Evolutionary conservation across 495 filamentous ascomycete genomes (phyloP), one percentile per base, ranked within the genome.

Genomic region (Aspergillus nanangensis): DNA sequence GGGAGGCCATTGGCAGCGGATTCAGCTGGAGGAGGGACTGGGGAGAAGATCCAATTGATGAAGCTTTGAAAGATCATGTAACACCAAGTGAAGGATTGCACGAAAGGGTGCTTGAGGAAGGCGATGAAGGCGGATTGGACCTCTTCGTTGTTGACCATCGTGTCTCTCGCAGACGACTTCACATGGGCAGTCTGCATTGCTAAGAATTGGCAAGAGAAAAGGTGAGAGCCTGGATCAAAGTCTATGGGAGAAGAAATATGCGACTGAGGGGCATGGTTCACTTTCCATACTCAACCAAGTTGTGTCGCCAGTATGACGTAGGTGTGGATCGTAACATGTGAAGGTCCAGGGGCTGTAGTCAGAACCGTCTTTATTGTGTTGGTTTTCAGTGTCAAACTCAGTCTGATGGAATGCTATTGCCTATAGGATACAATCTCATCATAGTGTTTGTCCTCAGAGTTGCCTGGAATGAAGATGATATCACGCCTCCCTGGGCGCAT

Each of bases 11-110:
- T 60, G 23, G 84, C 63, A 5, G 60, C 50, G 1, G 72, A 61
- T 15, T 71, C 63, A 10, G 81, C 80, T 11, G 72, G 74, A 0
- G 86, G 88, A 13, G 87, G 86, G 2, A 62, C 67, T 0, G 88
- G 87, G 0, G 87, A 79, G 45, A 93, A 80, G 34, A 91, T 41
- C 48, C 74, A 78, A 59, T 75, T 74, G 20, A 87, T 60, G 8
- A 89, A 38, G 58, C 72, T 79, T 72, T 93, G 87, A 29, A 87
- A 56, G 21, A 88, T 43, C 36, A 82, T 63, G 60, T 83, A 92
- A 42, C 86, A 43, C 58, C 82, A 81, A 18, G 73, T 69, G 27
- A 87, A 65, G 18, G 61, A 60, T 37, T 62, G 36, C 1, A 70
- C 43, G 33, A 75, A 56, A 19, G 66, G 68, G 34, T 66, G 59